Evolutionary conservation across 768 basidiomycete genomes (phyloP).

Genomic region (Asterophora lycoperdoides): DNA sequence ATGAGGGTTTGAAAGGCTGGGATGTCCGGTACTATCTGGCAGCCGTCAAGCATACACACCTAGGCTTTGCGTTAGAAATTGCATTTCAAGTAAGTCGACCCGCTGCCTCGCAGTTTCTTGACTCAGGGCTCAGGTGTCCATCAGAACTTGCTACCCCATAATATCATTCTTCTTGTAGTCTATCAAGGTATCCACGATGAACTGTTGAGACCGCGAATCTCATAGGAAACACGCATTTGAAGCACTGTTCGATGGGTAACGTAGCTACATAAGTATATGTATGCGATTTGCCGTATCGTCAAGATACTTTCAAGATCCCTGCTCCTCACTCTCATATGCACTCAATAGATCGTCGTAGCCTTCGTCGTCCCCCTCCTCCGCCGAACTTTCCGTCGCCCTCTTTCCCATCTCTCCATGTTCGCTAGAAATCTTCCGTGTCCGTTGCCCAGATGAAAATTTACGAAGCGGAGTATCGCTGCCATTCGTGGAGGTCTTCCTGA

Average conservation of each 20-base stretch:
- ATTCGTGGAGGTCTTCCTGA: conserved; percentile 31
- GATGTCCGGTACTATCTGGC: conserved; percentile 67
- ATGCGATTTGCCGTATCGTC: conserved; percentile 1
- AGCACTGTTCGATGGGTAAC: background rate
- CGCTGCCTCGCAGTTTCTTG: background rate
- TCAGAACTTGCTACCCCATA: conserved; percentile 65
- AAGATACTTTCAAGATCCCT: background rate
- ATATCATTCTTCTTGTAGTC: conserved; percentile 54
- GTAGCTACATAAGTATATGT: background rate
- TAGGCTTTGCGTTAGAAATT: conserved; percentile 40
- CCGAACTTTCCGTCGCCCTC: conserved; percentile 54
- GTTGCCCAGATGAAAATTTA: conserved; percentile 41
- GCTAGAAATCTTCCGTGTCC: conserved; percentile 45
- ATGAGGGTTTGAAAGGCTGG: conserved; percentile 73
- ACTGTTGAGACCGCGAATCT: conserved; percentile 21
- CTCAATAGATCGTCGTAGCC: conserved; percentile 74
- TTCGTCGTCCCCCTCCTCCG: conserved; percentile 75
- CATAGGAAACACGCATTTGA: background rate
- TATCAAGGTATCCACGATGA: conserved; percentile 57
- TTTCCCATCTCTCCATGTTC: conserved; percentile 36
- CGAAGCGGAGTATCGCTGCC: conserved; percentile 31
- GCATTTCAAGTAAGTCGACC: conserved; percentile 59
- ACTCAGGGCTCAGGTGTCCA: background rate
- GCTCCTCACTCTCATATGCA: conserved; percentile 78
- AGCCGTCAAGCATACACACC: conserved; percentile 32